Percentiles rank a stretch among this genome's conserved stretches.
These are phyloP conservation scores for Dipteronia dyeriana DNA, from an alignment of 345 rosid genomes.

Conservation along the genomic window DNA sequence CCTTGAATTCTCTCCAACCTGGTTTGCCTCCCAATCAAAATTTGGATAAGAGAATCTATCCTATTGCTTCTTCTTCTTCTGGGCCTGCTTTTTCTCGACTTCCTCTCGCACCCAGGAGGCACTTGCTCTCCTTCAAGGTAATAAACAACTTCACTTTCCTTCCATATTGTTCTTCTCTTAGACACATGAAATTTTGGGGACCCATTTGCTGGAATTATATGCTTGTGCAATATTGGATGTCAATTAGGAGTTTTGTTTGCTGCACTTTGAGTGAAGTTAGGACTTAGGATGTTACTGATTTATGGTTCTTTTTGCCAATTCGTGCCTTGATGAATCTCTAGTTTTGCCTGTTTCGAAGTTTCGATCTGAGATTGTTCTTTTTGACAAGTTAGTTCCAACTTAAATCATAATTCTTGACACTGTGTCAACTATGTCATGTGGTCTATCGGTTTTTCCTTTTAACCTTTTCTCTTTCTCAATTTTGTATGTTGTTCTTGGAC, in stretches of 20 bases:
- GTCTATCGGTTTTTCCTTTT: not conserved
- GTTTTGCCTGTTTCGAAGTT: not conserved
- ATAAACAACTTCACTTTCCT: not conserved
- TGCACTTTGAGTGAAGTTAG: not conserved
- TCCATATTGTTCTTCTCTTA: not conserved
- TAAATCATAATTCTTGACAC: not conserved
- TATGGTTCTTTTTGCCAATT: not conserved
- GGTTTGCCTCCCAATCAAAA: constrained; percentile 24
- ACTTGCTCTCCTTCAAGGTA: constrained; percentile 52
- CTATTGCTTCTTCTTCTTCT: constrained; percentile 32
- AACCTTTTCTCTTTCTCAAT: not conserved
- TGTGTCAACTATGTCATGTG: not conserved
- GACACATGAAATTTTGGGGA: not conserved
- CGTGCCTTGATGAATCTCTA: not conserved
- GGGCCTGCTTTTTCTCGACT: constrained; percentile 30
- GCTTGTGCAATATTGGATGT: not conserved
- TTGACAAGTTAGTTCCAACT: not conserved
- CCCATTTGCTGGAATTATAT: constrained; percentile 14
- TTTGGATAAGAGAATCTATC: constrained; percentile 40
- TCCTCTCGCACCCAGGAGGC: constrained; percentile 35
- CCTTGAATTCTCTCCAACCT: constrained; percentile 41
- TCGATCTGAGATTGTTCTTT: not conserved
- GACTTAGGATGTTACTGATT: not conserved
- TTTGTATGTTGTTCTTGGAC: not conserved
- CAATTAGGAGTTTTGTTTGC: not conserved